phyloP scores from a whole-genome alignment of 2,329 filamentous ascomycete species.

The Talaromyces sp. region DNA sequence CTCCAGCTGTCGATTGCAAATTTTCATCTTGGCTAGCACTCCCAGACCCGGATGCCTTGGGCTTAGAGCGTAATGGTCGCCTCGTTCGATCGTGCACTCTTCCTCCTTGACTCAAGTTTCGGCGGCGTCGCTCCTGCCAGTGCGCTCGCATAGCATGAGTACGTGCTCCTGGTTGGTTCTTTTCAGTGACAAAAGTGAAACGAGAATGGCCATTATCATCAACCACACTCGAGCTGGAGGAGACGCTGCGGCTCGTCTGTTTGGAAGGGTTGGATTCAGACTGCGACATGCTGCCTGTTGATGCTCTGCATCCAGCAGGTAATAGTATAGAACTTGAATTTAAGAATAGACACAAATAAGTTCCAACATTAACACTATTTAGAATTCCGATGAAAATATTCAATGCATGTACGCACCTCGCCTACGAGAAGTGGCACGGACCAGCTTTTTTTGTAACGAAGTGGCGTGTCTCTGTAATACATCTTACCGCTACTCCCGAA shows the following conservation, averaged over 20 bases:
- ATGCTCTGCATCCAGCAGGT: neutral
- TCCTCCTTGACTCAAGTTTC: constrained; percentile 3
- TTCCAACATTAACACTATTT: neutral
- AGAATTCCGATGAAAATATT: neutral
- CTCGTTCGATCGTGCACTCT: neutral
- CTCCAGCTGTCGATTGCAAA: neutral
- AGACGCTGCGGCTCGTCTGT: neutral
- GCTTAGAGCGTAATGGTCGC: neutral
- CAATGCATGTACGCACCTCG: neutral
- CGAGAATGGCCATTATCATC: neutral
- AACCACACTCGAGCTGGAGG: neutral
- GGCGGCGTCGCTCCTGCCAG: constrained; percentile 26
- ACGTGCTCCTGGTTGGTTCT: constrained; percentile 18
- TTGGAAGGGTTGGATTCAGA: neutral
- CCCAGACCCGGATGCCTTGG: neutral
- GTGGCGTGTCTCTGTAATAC: neutral
- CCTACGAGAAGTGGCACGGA: neutral
- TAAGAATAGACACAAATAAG: neutral
- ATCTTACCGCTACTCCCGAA: neutral
- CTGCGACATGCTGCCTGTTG: neutral
- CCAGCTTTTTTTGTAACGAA: neutral
- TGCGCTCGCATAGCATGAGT: constrained; percentile 36
- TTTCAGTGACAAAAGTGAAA: constrained; percentile 20
- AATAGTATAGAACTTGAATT: neutral
- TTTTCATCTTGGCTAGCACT: neutral